Percentiles rank a stretch among this genome's conserved stretches.
Conservation (phyloP, 768 basidiomycete genomes). For the Hypholoma fasciculare region DNA sequence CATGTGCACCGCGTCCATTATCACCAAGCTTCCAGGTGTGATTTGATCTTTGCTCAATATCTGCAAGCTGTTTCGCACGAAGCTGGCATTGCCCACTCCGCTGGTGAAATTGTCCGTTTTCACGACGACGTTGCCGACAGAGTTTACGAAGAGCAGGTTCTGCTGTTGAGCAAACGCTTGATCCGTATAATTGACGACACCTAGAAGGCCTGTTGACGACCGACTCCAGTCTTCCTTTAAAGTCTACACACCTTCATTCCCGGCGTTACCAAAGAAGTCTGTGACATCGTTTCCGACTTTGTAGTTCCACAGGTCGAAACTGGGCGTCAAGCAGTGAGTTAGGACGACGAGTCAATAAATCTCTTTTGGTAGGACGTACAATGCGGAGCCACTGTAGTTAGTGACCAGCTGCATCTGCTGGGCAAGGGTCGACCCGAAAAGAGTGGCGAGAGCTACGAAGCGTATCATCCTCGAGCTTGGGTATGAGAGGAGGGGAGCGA, state of each 20-base stretch:
- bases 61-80: conserved; percentile 9
- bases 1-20: conserved; percentile 14
- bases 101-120: conserved; percentile 10
- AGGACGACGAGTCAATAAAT: background rate
- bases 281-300: conserved; percentile 11
- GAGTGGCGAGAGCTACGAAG: background rate
- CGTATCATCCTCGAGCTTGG: background rate
- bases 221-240: background rate
- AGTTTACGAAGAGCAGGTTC: conserved; percentile 7
- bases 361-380: background rate
- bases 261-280: conserved; percentile 6
- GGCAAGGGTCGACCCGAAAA: background rate
- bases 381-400: conserved; percentile 7
- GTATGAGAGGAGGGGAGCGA: too few species aligned
- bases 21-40: conserved; percentile 11
- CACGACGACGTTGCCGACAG: conserved; percentile 8
- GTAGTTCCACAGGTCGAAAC: conserved; percentile 12
- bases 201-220: background rate
- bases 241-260: conserved; percentile 4
- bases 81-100: background rate
- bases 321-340: background rate
- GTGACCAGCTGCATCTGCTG: conserved; percentile 6
- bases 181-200: conserved; percentile 5
- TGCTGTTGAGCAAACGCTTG: background rate
- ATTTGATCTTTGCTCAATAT: conserved; percentile 12